Evolutionary conservation across 179 eudicot species (phyloP).

Genomic region (Actinidia arguta): DNA sequence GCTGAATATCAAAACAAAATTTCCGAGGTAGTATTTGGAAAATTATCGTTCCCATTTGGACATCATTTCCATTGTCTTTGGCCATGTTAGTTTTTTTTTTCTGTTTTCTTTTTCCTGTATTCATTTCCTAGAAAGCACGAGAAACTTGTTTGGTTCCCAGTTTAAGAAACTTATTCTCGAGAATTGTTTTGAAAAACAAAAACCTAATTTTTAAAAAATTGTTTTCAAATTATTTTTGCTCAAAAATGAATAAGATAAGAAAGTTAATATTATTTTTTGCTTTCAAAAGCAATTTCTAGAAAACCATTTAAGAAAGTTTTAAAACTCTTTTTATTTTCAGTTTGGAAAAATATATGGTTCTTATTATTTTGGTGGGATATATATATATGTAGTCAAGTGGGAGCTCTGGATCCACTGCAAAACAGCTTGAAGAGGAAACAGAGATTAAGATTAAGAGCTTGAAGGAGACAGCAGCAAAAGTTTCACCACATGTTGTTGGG

Average conservation of each 20-base stretch:
- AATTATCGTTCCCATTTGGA: not conserved
- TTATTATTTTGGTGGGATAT: not conserved
- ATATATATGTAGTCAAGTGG: slow-evolving; percentile 40
- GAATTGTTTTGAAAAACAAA: too few species aligned
- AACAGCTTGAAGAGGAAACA: slow-evolving; percentile 57
- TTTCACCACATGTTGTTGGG: slow-evolving; percentile 44
- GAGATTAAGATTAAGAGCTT: slow-evolving; percentile 40
- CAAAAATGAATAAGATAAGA: too few species aligned
- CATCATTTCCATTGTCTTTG: not conserved
- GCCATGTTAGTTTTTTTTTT: not conserved
- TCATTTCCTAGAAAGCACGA: too few species aligned
- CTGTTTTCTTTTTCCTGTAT: not conserved
- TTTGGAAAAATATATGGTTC: too few species aligned
- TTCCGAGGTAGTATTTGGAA: slow-evolving; percentile 35
- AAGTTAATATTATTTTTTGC: too few species aligned
- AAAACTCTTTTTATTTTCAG: too few species aligned
- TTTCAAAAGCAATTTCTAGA: too few species aligned
- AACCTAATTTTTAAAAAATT: too few species aligned
- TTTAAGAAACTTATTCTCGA: too few species aligned
- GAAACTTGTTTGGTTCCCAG: too few species aligned
- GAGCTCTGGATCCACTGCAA: slow-evolving; percentile 50
- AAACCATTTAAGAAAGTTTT: too few species aligned
- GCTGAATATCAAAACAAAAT: slow-evolving; percentile 46
- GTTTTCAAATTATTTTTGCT: too few species aligned
- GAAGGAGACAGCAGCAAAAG: slow-evolving; percentile 41